Evolutionary conservation across 768 basidiomycete species (phyloP), one percentile per base, ranked within the genome.

Genomic region (Tylopilus balloui): DNA sequence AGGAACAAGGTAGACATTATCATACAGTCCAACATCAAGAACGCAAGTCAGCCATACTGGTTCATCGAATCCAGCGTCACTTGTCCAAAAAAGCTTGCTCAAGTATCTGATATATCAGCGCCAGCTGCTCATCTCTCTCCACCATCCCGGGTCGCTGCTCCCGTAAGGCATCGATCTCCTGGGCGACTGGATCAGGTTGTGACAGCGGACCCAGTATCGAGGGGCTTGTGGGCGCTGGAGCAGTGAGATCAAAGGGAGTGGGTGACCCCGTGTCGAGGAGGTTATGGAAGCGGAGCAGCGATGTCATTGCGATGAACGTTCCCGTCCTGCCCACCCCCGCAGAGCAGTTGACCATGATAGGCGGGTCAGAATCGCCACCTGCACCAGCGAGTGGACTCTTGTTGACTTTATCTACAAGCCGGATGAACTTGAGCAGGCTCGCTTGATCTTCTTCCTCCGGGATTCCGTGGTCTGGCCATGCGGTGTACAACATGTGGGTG

Each of bases 271-370:
- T 4, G 24, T 70, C 59, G 20, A 79, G 71, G 47, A 83, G 70
- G 25, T 71, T 75, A 52, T 79, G 67, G 27, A 73, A 65, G 24
- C 89, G 86, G n/a, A 92, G 73, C 31, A 93, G 71, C 12, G 90
- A 92, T 9, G 81, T 81, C 34, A 92, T 62, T 0, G 87, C 81
- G 61, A 94, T 87, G 68, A 91, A 92, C 6, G 90, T 79, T 15
- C 92, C 92, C 4, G 92, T 92, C 29, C 92, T 78, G 3, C 92
- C 92, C 50, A 93, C 76, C 4, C 92, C 92, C 1, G 92, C 92
- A 23, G 89, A 92, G 62, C 92, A 94, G 53, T 87, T 81, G 25
- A 89, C 77, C 58, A 93, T 78, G 53, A 88, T 77, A 0, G 89
- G 89, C n/a, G 86, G 85, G 53, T 86, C 83, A 13, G 77, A 71